These are phyloP conservation scores for Barnettozyma vustinii DNA, from an alignment of 805 yeast genomes.

Conservation along the genomic window DNA sequence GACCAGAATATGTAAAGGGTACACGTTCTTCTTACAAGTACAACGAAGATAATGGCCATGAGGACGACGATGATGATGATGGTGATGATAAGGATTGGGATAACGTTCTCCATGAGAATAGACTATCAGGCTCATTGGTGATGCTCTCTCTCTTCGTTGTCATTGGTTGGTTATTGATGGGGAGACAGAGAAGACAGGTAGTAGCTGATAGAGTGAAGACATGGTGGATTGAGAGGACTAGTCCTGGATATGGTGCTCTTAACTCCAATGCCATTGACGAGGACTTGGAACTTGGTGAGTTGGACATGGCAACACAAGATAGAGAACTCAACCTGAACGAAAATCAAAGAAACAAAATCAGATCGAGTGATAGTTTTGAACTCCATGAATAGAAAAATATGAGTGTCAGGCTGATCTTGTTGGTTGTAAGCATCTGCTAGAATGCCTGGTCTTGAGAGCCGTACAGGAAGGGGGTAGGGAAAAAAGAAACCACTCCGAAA, in stretches of 20 bases:
- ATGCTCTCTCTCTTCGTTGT: constrained; percentile 28
- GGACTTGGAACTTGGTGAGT: constrained; percentile 16
- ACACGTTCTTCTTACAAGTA: constrained; percentile 13
- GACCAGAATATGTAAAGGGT: constrained; percentile 37
- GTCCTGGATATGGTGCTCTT: constrained; percentile 4
- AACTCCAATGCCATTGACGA: neutral
- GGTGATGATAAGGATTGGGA: constrained; percentile 39
- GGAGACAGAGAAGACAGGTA: constrained; percentile 24
- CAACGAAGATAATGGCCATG: constrained; percentile 24
- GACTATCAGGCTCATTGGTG: constrained; percentile 33
- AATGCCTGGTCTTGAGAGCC: too few relatives aligned
- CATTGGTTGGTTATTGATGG: constrained; percentile 31
- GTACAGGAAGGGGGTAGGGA: too few relatives aligned
- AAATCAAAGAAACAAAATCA: neutral
- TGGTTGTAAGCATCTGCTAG: too few relatives aligned
- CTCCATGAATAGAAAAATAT: neutral
- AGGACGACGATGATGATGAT: constrained; percentile 22
- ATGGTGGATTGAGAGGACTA: constrained; percentile 8
- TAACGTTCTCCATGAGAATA: constrained; percentile 24
- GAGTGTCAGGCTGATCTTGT: too few relatives aligned
- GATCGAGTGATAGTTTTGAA: constrained; percentile 1
- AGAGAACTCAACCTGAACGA: neutral
- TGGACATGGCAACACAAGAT: constrained; percentile 6
- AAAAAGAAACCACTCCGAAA: neutral
- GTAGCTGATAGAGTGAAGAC: constrained; percentile 13